Base-by-base conservation (phyloP, 2,329 filamentous ascomycete species). In the Diaporthe ilicicola region DNA sequence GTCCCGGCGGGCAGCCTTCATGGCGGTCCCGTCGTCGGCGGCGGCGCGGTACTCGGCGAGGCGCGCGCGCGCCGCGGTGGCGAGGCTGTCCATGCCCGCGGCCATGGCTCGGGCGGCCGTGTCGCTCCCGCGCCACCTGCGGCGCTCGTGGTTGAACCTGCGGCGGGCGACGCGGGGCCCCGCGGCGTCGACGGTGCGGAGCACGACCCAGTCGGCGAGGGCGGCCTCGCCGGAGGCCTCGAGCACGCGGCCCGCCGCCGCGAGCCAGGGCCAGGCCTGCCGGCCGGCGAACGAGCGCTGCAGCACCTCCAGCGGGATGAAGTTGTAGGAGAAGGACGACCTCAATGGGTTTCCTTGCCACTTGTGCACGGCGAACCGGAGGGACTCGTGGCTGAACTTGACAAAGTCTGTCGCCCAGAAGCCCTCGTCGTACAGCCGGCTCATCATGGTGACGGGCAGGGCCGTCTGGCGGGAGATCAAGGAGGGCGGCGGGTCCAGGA, bases 381-480 rank as follows among this genome's bases (percentile, higher is more conserved):
- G 48, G 1, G 62, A n/a, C 37, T 44, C 8, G n/a, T 66, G 48
- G 27, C 62, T 29, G 48, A 39, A 66, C 24, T n/a, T 42, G 3
- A 9, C 37, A 3, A 53, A 15, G 9, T 53, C 15, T 3, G 22
- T 10, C 1, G 34, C 6, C 62, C 62, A 66, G 48, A 66, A 66
- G 0, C 10, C 2, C 34, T 66, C 46, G 46, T 32, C 17, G 32
- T 15, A 39, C 22, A 39, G 24, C 8, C 48, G 22, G 48, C 62
- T 66, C 48, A 66, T 50, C 62, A 66, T 66, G 8, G 62, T 39
- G n/a, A 66, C 62, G 2, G 62, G 62, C 9, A 66, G 15, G 22
- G 48, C 62, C 2, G 62, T 66, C 7, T 13, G 3, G 22, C 62
- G 62, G 34, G 9, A 4, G 22, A 66, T 17, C 15, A 66, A 1